Evolutionary conservation across 768 basidiomycete species (phyloP), one percentile per base, ranked within the genome.

Genomic region (Boletus rufocinnamomeus): DNA sequence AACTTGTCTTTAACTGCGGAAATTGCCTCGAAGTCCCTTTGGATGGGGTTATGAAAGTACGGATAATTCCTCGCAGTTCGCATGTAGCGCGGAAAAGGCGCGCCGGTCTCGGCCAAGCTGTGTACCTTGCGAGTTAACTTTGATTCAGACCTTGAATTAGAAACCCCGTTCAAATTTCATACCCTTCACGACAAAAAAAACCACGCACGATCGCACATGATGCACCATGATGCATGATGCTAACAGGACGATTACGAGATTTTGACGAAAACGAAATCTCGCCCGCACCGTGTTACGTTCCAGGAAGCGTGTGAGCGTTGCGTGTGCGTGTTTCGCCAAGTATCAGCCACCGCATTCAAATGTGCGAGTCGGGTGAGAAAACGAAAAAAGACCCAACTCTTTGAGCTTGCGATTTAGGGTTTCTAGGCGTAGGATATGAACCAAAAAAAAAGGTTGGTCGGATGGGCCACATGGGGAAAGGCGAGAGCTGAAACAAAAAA

Each of bases 1-100:
- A 30, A 28, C 35, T 14, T 53, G 41, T 58, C 56, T 56, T 53
- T 60, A 60, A 70, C 68, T 68, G 61, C 64, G 67, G 67, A 63
- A 58, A 68, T 63, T 66, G 58, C 34, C 49, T 58, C 43, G 61
- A 60, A 60, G 47, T 2, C 28, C 65, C 52, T 28, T 59, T 60
- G 38, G 51, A 57, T 47, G 58, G 60, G 51, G 65, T 43, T 50
- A 62, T 59, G 60, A 57, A 53, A 30, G 52, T 47, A 28, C 46
- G 51, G 28, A 61, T 56, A 27, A 57, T 21, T 25, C 44, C 32
- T 52, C 50, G 50, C 37, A 50, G 57, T 54, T 61, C 66, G 63
- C 57, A 56, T 8, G 30, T 65, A 63, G 54, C 54, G 60, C 63
- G 63, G 66, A 25, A 44, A 43, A 51, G 34, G 54, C 53, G 30